Evolutionary conservation across 805 yeast species (phyloP), one percentile per base, ranked within the genome.

Genomic region (Starmerella vitae): DNA sequence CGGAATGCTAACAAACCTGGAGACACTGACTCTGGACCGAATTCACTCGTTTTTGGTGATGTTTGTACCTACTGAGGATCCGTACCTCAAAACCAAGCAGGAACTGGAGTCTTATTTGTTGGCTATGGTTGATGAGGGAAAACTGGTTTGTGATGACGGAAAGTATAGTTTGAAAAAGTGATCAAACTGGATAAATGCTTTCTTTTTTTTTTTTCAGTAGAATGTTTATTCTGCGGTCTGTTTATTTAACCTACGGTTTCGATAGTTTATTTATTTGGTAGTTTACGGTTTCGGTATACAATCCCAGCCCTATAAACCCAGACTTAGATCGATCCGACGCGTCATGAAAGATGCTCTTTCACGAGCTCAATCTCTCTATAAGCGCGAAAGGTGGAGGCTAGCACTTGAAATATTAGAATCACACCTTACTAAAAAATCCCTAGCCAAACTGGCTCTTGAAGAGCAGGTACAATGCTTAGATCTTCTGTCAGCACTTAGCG

Each of bases 1-100:
- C 14, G 74, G 73, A 3, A 74, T 76, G 73, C 57, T 76, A 20
- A 70, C 70, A 3, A 76, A 75, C 44, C 57, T 74, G 32, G 78
- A 76, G 0, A 49, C 68, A 1, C 51, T 72, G 46, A 68, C 72
- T 3, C 51, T 63, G 4, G 64, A 59, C 12, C 62, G 70, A 43
- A 68, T 76, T 24, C 75, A 72, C 41, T 63, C 70, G 14, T 71
- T 76, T 47, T 55, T 76, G 42, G 61, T 60, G 28, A 65, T 71
- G 58, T 62, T 73, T n/a, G 71, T 71, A 1, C 79, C 81, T 2
- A 65, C 62, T 38, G 76, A 71, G 15, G 56, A 60, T 15, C 62
- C 67, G 4, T 63, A 59, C 34, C 55, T 56, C 18, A 55, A 65
- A 21, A 55, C 63, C 2, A 58, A 58, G 36, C 62, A 55, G n/a